A percentile compares a stretch with the other conserved stretches of the same genome.
phyloP scores from a whole-genome alignment of 139 green algal species.

The Chlorella vulgaris region DNA sequence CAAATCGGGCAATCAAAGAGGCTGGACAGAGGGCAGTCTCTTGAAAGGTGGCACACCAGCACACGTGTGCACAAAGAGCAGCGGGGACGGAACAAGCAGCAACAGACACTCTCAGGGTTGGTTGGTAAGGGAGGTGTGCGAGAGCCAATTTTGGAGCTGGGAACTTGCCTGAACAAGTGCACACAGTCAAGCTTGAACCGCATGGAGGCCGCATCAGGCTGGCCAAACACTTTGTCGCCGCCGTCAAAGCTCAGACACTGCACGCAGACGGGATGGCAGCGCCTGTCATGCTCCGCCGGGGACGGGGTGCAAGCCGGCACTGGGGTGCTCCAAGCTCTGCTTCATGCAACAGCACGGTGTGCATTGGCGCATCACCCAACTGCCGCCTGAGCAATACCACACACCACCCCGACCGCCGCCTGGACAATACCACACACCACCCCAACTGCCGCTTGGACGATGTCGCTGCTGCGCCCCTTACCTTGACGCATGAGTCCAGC shows the following conservation, averaged over 20 bases:
- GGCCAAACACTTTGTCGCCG: neutral
- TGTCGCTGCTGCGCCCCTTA: too few relatives aligned
- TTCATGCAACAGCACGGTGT: too few relatives aligned
- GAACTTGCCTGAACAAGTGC: slow-evolving; percentile 14
- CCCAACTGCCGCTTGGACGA: too few relatives aligned
- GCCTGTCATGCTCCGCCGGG: too few relatives aligned
- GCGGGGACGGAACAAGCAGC: neutral
- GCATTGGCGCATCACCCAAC: too few relatives aligned
- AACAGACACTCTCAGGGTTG: neutral
- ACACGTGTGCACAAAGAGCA: neutral
- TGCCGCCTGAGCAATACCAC: too few relatives aligned
- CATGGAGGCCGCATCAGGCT: neutral
- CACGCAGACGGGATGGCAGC: too few relatives aligned
- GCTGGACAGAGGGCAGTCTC: neutral
- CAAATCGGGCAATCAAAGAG: neutral
- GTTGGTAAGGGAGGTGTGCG: neutral
- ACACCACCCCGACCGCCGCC: too few relatives aligned
- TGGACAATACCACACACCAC: too few relatives aligned
- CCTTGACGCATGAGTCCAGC: slow-evolving; percentile 11
- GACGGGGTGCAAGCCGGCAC: too few relatives aligned
- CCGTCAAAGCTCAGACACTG: slow-evolving; percentile 39
- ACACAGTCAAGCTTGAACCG: slow-evolving; percentile 15
- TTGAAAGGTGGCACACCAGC: too few relatives aligned
- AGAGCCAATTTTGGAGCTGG: neutral
- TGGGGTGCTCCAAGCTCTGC: too few relatives aligned